phyloP scores from a whole-genome alignment of 1,284 basidiomycete species.

The Ceratobasidium sp. region DNA sequence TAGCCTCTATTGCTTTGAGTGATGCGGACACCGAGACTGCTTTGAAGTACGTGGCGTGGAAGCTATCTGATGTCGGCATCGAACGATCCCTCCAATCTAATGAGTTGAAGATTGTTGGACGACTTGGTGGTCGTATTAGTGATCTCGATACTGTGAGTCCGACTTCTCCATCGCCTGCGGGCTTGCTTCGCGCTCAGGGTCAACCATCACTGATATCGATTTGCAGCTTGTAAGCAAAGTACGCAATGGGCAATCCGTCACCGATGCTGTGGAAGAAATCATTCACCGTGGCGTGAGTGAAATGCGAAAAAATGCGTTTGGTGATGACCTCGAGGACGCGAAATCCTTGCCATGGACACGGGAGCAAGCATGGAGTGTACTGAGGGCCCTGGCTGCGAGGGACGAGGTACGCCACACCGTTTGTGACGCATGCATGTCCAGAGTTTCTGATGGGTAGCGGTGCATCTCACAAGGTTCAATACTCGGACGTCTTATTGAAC shows the following conservation, averaged over 20 bases:
- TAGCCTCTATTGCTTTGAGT: constrained; percentile 76
- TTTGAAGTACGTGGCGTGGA: constrained; percentile 80
- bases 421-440: not conserved
- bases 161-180: constrained; percentile 1
- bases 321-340: constrained; percentile 88
- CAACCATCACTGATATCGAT: constrained; percentile 1
- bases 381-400: constrained; percentile 74
- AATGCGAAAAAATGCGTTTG: constrained; percentile 90
- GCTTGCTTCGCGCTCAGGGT: constrained; percentile 12
- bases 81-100: constrained; percentile 60
- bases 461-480: constrained; percentile 64
- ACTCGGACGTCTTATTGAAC: constrained; percentile 82
- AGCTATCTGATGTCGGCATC: constrained; percentile 68
- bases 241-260: constrained; percentile 71
- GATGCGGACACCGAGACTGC: constrained; percentile 88
- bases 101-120: constrained; percentile 66
- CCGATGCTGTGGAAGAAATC: constrained; percentile 89
- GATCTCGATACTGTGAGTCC: constrained; percentile 78
- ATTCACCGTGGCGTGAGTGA: constrained; percentile 81
- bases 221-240: constrained; percentile 84
- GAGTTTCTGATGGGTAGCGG: not conserved
- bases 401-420: constrained; percentile 63
- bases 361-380: constrained; percentile 87
- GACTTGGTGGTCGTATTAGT: constrained; percentile 86
- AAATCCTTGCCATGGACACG: constrained; percentile 84